phyloP scores from a whole-genome alignment of 2,329 filamentous ascomycete genomes.

The Trichoderma polysporum region DNA sequence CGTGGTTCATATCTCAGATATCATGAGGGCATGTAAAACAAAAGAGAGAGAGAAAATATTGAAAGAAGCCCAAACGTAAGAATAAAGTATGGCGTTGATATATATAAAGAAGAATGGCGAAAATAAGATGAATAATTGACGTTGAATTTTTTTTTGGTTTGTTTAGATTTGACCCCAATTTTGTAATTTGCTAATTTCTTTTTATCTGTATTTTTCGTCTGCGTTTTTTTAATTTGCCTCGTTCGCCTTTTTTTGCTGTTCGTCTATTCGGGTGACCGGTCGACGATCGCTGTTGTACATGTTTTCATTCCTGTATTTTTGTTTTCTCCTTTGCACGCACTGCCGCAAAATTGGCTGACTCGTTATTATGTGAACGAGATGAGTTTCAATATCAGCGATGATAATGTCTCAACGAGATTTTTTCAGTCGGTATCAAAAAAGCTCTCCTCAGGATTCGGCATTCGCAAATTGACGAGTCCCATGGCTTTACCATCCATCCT shows the following conservation, averaged over 20 bases:
- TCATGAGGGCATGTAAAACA: background rate
- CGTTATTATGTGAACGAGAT: too few species aligned
- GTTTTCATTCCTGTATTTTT: background rate
- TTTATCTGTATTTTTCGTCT: background rate
- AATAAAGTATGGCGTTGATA: background rate
- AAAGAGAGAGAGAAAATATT: background rate
- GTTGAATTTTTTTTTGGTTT: background rate
- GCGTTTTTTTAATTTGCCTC: background rate
- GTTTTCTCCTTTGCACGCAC: background rate
- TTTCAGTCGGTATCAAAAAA: constrained; percentile 44
- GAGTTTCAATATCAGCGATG: too few species aligned
- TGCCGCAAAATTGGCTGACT: too few species aligned
- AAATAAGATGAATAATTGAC: background rate
- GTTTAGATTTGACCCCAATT: background rate
- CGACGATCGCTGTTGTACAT: background rate
- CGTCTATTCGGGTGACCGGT: background rate
- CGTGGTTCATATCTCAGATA: background rate
- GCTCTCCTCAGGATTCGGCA: constrained; percentile 41
- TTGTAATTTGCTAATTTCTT: background rate
- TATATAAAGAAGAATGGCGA: background rate
- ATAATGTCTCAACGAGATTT: background rate
- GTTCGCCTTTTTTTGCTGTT: background rate
- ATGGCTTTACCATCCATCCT: constrained; percentile 48
- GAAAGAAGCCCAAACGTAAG: background rate
- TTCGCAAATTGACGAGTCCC: constrained; percentile 46